Conservation (phyloP, 83 land plant genomes). For the Picea abies region DNA sequence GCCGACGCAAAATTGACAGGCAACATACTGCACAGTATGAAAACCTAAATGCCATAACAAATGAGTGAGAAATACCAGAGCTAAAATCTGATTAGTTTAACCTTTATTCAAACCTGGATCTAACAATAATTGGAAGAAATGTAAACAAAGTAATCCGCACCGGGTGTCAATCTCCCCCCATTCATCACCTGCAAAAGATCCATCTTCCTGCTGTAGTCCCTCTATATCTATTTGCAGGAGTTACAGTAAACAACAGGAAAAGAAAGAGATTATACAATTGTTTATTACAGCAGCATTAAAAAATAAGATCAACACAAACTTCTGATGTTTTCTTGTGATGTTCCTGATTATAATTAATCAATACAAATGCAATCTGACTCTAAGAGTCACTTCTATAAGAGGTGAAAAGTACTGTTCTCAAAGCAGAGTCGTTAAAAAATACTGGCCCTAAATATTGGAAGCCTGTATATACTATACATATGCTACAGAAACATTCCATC, state of each 20-base stretch:
- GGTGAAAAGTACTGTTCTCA: too few relatives aligned
- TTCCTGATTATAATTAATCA: too few relatives aligned
- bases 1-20: conserved; percentile 66
- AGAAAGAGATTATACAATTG: not conserved
- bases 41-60: conserved; percentile 51
- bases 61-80: not conserved
- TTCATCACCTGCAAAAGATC: conserved; percentile 95
- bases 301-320: too few relatives aligned
- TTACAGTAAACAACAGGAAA: not conserved
- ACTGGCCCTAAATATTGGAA: too few relatives aligned
- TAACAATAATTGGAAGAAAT: not conserved
- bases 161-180: conserved; percentile 99
- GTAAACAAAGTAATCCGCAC: conserved; percentile 29
- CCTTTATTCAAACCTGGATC: conserved; percentile 7
- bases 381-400: too few relatives aligned
- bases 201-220: conserved; percentile 91
- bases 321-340: too few relatives aligned
- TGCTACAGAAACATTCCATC: too few relatives aligned
- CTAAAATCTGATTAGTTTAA: not conserved
- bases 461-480: too few relatives aligned
- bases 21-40: conserved; percentile 93
- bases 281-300: not conserved
- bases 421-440: too few relatives aligned
- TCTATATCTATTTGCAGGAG: conserved; percentile 55
- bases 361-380: too few relatives aligned